Conservation (phyloP, 2,329 filamentous ascomycete genomes). For the Pyricularia grisea region DNA sequence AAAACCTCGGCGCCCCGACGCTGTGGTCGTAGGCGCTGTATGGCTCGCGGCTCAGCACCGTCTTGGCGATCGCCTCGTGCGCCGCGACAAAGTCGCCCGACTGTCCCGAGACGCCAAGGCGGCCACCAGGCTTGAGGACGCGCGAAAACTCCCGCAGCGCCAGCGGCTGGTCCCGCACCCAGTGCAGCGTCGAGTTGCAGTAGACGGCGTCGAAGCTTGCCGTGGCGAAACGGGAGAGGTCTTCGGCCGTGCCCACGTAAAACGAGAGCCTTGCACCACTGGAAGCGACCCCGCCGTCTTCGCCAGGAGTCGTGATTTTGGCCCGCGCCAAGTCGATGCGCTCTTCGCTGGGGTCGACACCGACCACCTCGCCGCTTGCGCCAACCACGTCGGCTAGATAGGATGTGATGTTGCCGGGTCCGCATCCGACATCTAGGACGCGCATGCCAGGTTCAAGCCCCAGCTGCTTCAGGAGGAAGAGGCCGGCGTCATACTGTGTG, state of each 20-base stretch:
- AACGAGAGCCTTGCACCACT: not conserved
- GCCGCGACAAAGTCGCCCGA: conserved; percentile 18
- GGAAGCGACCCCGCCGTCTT: not conserved
- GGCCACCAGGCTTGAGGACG: conserved; percentile 28
- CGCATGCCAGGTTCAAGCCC: conserved; percentile 23
- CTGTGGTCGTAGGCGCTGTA: not conserved
- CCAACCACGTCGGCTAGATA: conserved; percentile 29
- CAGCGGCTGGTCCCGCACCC: conserved; percentile 17
- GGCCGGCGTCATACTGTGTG: conserved; percentile 15
- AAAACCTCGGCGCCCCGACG: not conserved
- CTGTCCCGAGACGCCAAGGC: conserved; percentile 19
- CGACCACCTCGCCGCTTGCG: conserved; percentile 23
- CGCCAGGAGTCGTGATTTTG: no score
- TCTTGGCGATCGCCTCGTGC: conserved; percentile 14
- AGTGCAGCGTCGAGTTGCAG: conserved; percentile 29
- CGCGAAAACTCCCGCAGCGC: conserved; percentile 30
- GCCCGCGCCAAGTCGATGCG: conserved; percentile 11
- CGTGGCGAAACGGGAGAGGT: conserved; percentile 25
- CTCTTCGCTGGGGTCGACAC: conserved; percentile 24
- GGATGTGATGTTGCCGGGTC: conserved; percentile 35
- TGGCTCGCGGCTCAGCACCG: not conserved
- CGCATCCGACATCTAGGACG: conserved; percentile 37
- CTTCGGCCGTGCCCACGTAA: conserved; percentile 7
- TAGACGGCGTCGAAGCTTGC: conserved; percentile 31
- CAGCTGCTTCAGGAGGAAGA: conserved; percentile 15